A percentile compares a stretch with the other conserved stretches of the same genome.
phyloP scores from a whole-genome alignment of 179 eudicot species.

The Silene noctiflora region DNA sequence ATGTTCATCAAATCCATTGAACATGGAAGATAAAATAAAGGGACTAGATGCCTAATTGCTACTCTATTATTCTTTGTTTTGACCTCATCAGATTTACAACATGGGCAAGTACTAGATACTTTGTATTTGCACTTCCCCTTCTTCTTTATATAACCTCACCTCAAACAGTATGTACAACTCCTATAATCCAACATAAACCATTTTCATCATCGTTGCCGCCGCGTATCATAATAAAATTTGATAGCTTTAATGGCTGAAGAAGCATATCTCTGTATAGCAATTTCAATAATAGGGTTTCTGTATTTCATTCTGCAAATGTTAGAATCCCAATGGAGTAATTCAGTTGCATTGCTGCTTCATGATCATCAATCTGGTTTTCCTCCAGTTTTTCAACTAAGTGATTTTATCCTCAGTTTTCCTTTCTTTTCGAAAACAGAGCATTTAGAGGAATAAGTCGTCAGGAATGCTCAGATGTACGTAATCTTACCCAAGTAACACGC shows the following conservation, averaged over 20 bases:
- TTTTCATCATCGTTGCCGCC: too few relatives aligned
- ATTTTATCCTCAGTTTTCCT: background rate
- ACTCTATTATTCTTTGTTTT: slow-evolving; percentile 1
- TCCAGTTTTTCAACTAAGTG: slow-evolving; percentile 13
- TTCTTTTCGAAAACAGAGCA: background rate
- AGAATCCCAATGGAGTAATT: slow-evolving; percentile 30
- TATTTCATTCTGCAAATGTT: slow-evolving; percentile 25
- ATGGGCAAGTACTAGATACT: slow-evolving; percentile 7
- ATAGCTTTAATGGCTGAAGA: slow-evolving; percentile 23
- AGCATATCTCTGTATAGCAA: slow-evolving; percentile 24
- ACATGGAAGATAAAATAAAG: background rate
- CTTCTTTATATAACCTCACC: background rate
- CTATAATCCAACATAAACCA: background rate
- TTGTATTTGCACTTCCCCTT: slow-evolving; percentile 3
- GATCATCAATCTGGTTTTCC: slow-evolving; percentile 16
- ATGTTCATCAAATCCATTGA: slow-evolving; percentile 18
- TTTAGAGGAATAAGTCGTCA: background rate
- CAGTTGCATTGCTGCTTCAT: slow-evolving; percentile 30
- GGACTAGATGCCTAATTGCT: background rate
- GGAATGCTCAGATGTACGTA: background rate
- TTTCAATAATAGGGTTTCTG: slow-evolving; percentile 18
- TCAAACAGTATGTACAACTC: too few relatives aligned
- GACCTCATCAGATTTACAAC: background rate
- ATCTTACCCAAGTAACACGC: background rate
- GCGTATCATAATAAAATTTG: background rate